Evolutionary conservation across 2,329 filamentous ascomycete species (phyloP), one percentile per base, ranked within the genome.

Genomic region (Pseudocercospora musae): DNA sequence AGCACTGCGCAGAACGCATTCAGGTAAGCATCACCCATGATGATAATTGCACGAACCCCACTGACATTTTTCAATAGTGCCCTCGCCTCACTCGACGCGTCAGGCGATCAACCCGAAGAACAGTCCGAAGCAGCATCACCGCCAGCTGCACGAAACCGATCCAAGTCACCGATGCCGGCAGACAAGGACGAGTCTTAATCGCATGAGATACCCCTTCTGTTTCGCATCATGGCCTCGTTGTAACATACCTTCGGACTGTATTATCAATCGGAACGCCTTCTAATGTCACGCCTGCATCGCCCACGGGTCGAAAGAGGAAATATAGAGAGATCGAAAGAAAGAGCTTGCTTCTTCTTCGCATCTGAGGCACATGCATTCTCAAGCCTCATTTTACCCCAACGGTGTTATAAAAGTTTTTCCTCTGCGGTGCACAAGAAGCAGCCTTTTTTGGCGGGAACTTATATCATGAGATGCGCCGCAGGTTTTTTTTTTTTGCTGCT

Each of bases 1-100:
- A 89, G 86, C 63, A 90, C 90, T 31, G 75, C 78, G 73, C 87
- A 88, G 70, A 99, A 99, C 82, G 89, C 93, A 70, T 99, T 96
- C 82, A 94, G 92, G 93, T 97, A 87, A 84, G 89, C 70, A 37
- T n/a, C 20, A 21, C 25, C 25, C 20, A 57, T 27, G 2, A 9
- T n/a, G 1, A 20, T 54, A 8, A 29, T 6, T 25, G 23, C 23
- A 25, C 23, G 23, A 25, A 25, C 23, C 23, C 6, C 23, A 25
- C 23, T 25, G 23, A 25, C 23, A 3, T 25, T 25, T 25, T 25
- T 25, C 6, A 62, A 52, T 63, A 85, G 82, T 79, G 82, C 83
- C 65, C 79, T 85, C 67, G 81, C 81, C 74, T 77, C 75, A 70
- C 80, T 85, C 66, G 79, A 80, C 81, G 69, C 85, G 86, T 74